Base-by-base conservation (phyloP, 2,329 filamentous ascomycete species). In the Exophiala spinifera region DNA sequence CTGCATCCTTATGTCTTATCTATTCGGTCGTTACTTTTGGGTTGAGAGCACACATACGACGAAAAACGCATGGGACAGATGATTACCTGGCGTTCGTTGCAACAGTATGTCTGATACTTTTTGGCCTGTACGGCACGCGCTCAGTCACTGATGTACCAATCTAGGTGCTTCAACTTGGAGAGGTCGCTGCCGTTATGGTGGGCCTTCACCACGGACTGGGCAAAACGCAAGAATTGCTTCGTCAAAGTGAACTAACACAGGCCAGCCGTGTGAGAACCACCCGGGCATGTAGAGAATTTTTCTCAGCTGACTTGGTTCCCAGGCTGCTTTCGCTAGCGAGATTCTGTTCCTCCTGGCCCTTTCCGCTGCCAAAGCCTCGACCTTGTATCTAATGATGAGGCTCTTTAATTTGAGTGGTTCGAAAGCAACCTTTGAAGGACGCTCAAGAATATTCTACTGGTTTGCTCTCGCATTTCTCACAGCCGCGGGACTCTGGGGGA, bases 351-450 rank as follows among this genome's bases (percentile, higher is more conserved):
- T 49, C 17, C 36, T 49, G 0, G 33, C 46, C 15, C 37, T 67
- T 37, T 54, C 61, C 7, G 60, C 58, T 11, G 64, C 66, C 4
- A 70, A 70, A 48, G 45, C 61, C 6, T 67, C 67, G 0, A 62
- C 67, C 1, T 51, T 62, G 1, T 61, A 64, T n/a, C 59, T 70
- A 11, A 59, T 70, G 43, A 59, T 61, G 53, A 62, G 66, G 11
- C 58, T 70, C 8, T 62, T 62, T 50, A 62, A 62, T 28, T 37
- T 62, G 31, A 49, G 36, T 17, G 60, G 60, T 13, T 49, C 56
- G 15, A 60, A 53, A 28, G 21, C 54, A 17, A 55, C 49, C 25
- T 53, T 31, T 25, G 31, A 53, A 25, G 36, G 43, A 14, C 49
- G 60, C 57, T 25, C 60, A 52, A 48, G 57, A 63, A 19, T 49